phyloP scores from a whole-genome alignment of 2,329 filamentous ascomycete species.

The Epichloe baconii region DNA sequence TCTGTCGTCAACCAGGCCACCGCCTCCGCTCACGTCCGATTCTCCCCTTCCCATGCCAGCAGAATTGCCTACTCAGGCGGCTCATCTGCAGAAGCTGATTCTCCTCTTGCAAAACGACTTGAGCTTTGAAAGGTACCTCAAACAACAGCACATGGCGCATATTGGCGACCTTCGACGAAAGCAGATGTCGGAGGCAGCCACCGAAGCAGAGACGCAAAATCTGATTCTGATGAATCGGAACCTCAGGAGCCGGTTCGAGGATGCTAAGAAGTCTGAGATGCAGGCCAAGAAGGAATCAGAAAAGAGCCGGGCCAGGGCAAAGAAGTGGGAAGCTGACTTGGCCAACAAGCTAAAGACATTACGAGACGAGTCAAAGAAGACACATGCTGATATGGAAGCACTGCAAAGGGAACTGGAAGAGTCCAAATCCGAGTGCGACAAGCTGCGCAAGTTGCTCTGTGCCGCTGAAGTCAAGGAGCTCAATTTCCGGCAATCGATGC shows the following conservation, averaged over 20 bases:
- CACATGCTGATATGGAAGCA: constrained; percentile 41
- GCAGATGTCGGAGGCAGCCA: constrained; percentile 63
- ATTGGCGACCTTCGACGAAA: constrained; percentile 66
- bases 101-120: constrained; percentile 66
- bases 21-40: constrained; percentile 16
- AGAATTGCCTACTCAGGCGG: constrained; percentile 26
- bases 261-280: constrained; percentile 56
- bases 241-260: constrained; percentile 58
- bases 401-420: constrained; percentile 45
- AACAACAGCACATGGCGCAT: constrained; percentile 69
- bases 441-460: constrained; percentile 52
- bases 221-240: constrained; percentile 64
- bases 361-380: constrained; percentile 58
- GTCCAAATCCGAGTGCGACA: constrained; percentile 46
- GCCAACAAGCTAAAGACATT: constrained; percentile 51
- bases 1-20: constrained; percentile 8
- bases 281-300: constrained; percentile 61
- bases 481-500: constrained; percentile 47
- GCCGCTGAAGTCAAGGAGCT: constrained; percentile 57
- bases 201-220: constrained; percentile 72
- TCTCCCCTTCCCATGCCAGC: constrained; percentile 19
- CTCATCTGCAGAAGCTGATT: constrained; percentile 59
- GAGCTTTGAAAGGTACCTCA: constrained; percentile 72
- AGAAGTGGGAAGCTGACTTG: constrained; percentile 66
- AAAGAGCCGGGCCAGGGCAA: constrained; percentile 56